Evolutionary conservation across 2,329 filamentous ascomycete genomes (phyloP), one percentile per base, ranked within the genome.

Genomic region (Tricladium varicosporioides): DNA sequence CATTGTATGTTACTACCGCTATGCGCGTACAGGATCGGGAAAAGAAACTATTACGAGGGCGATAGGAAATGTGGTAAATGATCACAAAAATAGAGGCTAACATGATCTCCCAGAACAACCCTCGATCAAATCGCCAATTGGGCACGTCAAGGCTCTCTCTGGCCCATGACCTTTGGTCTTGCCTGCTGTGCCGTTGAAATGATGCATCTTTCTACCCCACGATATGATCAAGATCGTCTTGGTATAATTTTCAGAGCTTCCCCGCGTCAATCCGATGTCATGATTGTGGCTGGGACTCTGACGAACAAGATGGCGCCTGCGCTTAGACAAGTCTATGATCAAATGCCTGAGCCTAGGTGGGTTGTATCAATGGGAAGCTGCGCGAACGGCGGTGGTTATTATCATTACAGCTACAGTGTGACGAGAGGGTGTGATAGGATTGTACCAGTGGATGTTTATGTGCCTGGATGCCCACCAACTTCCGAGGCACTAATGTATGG

Each of bases 281-380:
- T 96, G 91, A 94, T 96, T 68, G 91, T 96, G 18, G 91, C 92
- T 22, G 92, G 92, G 58, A 96, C 92, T 31, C 82, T 96, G 60
- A 95, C 91, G 66, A 96, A 96, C 81, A 96, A 96, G 80, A 96
- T 96, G 92, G 91, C 91, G 1, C 91, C 92, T 1, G 92, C 92
- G 33, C 78, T 96, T 70, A 82, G 92, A 73, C 90, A 94, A 76
- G 88, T 95, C 60, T 96, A 96, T 77, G 92, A 96, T 74, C 92
- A 96, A 79, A 96, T 96, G 91, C 91, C 91, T 31, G 91, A 96
- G 32, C 91, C 91, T 15, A 82, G 88, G 70, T 96, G 91, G 91
- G 91, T 93, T 66, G 74, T 84, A 68, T 89, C 85, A 66, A 93
- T 93, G 89, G 89, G 89, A 11, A 89, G 85, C 69, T 93, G 89